Evolutionary conservation across 768 basidiomycete species (phyloP), one percentile per base, ranked within the genome.

Genomic region (Clitopilus passeckerianus): DNA sequence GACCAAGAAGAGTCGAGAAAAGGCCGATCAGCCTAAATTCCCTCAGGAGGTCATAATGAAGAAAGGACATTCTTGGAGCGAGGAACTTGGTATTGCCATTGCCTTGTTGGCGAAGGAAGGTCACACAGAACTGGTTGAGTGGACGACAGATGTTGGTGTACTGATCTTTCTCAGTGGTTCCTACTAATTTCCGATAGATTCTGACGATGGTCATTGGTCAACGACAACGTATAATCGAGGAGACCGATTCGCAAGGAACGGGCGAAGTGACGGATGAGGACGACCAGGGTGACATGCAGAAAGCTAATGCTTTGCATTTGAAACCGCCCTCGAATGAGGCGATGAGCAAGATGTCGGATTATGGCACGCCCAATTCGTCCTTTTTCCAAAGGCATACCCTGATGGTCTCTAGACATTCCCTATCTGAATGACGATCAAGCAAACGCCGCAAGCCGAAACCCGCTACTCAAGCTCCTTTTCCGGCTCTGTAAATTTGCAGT

Each of bases 81-180:
- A 98, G 67, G 87, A 98, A 71, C 77, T 98, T 53, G 95, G 91
- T 2, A 92, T 98, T 64, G 86, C 86, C 2, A 82, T 97, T 60
- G 85, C 85, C 41, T 81, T 83, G 52, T 80, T 98, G 12, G 75
- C 87, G 8, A 88, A 93, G 54, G 80, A 80, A 15, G 87, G 80
- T 8, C 78, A 89, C 65, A 72, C 74, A 57, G 79, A 80, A 30
- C 75, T 93, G 41, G 81, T 96, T 24, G 82, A 86, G 58, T 95
- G 93, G 91, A 81, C 86, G 53, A 87, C 87, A 66, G 84, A 91
- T 69, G 95, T 94, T 68, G 64, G 90, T 43, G 54, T 33, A 53
- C 34, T 18, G 22, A 22, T 10, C 58, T 22, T 20, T 18, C 44
- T 33, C 10, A 37, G 34, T 52, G 6, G n/a, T 53, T 50, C 24